These are phyloP conservation scores for Agaricus blazei DNA, from an alignment of 768 basidiomycete genomes.

Conservation along the genomic window DNA sequence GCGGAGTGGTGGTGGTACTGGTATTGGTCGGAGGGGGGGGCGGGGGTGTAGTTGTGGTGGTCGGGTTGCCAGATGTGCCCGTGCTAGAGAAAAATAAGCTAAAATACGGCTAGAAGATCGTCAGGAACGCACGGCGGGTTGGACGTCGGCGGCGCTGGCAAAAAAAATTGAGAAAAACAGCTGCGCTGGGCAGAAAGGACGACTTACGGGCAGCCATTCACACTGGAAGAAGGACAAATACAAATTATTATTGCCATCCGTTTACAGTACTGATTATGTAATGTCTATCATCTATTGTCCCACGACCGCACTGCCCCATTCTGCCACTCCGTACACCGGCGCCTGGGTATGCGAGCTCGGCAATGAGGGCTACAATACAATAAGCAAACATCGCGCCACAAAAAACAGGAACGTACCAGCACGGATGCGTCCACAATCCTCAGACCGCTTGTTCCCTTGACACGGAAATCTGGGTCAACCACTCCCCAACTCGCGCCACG, in stretches of 20 bases:
- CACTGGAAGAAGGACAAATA: neutral
- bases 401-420: conserved; percentile 18
- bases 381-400: neutral
- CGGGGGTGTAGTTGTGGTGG: neutral
- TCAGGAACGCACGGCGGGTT: no score
- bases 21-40: neutral
- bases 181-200: neutral
- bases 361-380: neutral
- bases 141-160: no score
- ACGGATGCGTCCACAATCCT: conserved; percentile 34
- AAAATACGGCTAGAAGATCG: no score
- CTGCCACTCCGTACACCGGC: conserved; percentile 8
- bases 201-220: neutral
- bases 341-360: conserved; percentile 7
- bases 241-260: neutral
- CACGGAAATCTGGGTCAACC: conserved; percentile 29
- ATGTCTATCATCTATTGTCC: neutral
- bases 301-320: neutral
- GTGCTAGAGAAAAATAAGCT: no score
- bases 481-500: conserved; percentile 23
- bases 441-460: conserved; percentile 29
- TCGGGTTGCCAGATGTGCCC: no score
- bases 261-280: neutral
- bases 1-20: neutral
- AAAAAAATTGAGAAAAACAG: no score